A percentile compares a stretch with the other conserved stretches of the same genome.
These are phyloP conservation scores for Leptographium wingfieldii DNA, from an alignment of 2,329 filamentous ascomycete species.

Conservation along the genomic window DNA sequence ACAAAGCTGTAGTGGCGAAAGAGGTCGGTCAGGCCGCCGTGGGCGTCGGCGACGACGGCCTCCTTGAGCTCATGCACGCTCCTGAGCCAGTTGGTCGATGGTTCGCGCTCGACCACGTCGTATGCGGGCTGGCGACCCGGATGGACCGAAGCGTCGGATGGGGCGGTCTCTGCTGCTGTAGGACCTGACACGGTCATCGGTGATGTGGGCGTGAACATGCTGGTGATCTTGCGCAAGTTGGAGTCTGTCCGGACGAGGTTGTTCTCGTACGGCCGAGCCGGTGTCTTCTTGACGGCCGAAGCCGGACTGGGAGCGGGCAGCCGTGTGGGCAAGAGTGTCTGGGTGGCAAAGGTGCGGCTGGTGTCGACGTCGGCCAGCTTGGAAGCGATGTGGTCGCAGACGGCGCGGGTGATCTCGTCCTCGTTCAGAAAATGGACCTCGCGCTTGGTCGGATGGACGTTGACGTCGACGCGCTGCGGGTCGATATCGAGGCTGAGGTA, in stretches of 20 bases:
- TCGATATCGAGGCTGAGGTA: slow-evolving; percentile 91
- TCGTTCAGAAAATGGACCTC: slow-evolving; percentile 97
- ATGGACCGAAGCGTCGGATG: no score
- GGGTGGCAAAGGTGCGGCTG: slow-evolving; percentile 87
- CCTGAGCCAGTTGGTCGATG: slow-evolving; percentile 59
- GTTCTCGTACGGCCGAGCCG: slow-evolving; percentile 61
- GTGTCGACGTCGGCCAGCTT: slow-evolving; percentile 80
- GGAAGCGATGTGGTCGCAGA: slow-evolving; percentile 68
- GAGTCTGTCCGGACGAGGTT: slow-evolving; percentile 85
- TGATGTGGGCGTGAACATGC: slow-evolving; percentile 62
- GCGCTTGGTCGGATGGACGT: slow-evolving; percentile 91
- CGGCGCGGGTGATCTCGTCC: slow-evolving; percentile 81
- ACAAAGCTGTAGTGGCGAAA: slow-evolving; percentile 87
- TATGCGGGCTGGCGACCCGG: slow-evolving; percentile 38
- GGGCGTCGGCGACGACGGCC: slow-evolving; percentile 67
- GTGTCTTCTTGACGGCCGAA: slow-evolving; percentile 21
- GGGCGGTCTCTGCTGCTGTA: no score
- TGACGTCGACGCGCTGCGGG: slow-evolving; percentile 85
- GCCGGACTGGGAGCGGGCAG: slow-evolving; percentile 19
- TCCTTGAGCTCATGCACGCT: slow-evolving; percentile 77
- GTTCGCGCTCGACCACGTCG: slow-evolving; percentile 55
- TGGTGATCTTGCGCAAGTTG: slow-evolving; percentile 84
- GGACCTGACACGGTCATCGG: no score
- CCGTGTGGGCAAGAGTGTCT: slow-evolving; percentile 53
- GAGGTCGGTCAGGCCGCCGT: slow-evolving; percentile 75